A percentile compares a stretch with the other conserved stretches of the same genome.
Conservation (phyloP, 2,329 filamentous ascomycete genomes). For the Penicillium sp. region DNA sequence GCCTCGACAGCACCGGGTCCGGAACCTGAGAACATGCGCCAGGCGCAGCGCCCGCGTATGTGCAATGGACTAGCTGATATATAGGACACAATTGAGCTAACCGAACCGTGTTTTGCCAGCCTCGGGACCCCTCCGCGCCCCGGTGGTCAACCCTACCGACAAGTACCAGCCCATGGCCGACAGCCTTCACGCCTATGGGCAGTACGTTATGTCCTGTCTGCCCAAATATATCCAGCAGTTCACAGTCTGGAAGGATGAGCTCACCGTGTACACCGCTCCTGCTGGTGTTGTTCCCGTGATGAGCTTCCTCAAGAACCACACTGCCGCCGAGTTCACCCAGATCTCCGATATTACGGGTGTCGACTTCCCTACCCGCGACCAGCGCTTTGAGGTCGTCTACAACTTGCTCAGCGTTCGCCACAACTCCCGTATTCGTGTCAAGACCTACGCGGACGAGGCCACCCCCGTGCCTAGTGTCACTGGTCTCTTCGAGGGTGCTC, state of each 20-base stretch:
- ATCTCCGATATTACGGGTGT: constrained; percentile 89
- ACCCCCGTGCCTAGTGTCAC: constrained; percentile 88
- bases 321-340: constrained; percentile 93
- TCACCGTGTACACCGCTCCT: constrained; percentile 89
- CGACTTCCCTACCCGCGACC: constrained; percentile 91
- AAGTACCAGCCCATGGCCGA: constrained; percentile 86
- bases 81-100: constrained; percentile 15
- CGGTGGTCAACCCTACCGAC: constrained; percentile 87
- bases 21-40: constrained; percentile 65
- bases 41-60: constrained; percentile 54
- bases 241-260: constrained; percentile 98
- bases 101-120: constrained; percentile 32
- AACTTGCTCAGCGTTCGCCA: constrained; percentile 93
- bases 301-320: constrained; percentile 95
- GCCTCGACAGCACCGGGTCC: constrained; percentile 54
- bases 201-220: constrained; percentile 93
- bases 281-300: constrained; percentile 87
- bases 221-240: constrained; percentile 99
- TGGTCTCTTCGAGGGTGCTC: constrained; percentile 84
- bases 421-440: constrained; percentile 94
- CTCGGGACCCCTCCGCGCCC: constrained; percentile 65
- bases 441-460: constrained; percentile 97
- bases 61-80: constrained; percentile 12
- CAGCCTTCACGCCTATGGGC: constrained; percentile 86
- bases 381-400: constrained; percentile 98